Evolutionary conservation across 805 yeast species (phyloP).

Genomic region (Blastobotrys chiropterorum): DNA sequence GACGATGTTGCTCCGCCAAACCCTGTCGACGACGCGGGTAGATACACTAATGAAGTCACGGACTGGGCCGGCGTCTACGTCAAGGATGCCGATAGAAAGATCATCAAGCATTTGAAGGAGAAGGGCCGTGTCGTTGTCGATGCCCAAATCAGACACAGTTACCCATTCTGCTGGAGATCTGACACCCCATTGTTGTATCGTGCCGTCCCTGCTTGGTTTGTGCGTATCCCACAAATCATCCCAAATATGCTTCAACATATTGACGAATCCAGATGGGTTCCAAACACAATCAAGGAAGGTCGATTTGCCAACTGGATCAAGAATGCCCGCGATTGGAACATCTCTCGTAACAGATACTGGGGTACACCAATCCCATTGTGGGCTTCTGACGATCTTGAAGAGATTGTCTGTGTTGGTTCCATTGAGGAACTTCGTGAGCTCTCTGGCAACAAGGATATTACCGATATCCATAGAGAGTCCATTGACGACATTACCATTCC

Average conservation of each 20-base stretch:
- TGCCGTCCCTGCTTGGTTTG: slow-evolving; percentile 98
- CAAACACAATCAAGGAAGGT: slow-evolving; percentile 81
- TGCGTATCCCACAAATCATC: slow-evolving; percentile 77
- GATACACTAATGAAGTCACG: slow-evolving; percentile 66
- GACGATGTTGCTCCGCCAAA: slow-evolving; percentile 75
- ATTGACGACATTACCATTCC: slow-evolving; percentile 93
- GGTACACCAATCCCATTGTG: slow-evolving; percentile 99
- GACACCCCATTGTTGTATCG: slow-evolving; percentile 95
- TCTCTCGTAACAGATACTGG: slow-evolving; percentile 98
- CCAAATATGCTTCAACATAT: slow-evolving; percentile 87
- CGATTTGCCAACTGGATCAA: slow-evolving; percentile 97
- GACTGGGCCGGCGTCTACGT: slow-evolving; percentile 81
- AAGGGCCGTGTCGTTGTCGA: slow-evolving; percentile 68
- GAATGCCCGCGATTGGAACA: slow-evolving; percentile 98
- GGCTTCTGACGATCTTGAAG: slow-evolving; percentile 92
- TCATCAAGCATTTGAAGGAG: slow-evolving; percentile 77
- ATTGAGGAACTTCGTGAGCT: slow-evolving; percentile 78
- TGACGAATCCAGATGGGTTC: slow-evolving; percentile 91
- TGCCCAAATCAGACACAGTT: slow-evolving; percentile 87
- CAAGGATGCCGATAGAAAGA: slow-evolving; percentile 90
- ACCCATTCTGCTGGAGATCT: slow-evolving; percentile 99
- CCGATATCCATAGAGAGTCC: slow-evolving; percentile 89
- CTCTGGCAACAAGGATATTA: slow-evolving; percentile 73
- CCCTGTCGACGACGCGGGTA: slow-evolving; percentile 92
- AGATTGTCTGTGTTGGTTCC: slow-evolving; percentile 89